A percentile compares a stretch with the other conserved stretches of the same genome.
These are phyloP conservation scores for Zygosaccharomyces sapae DNA, from an alignment of 1,139 yeast species.

Conservation along the genomic window DNA sequence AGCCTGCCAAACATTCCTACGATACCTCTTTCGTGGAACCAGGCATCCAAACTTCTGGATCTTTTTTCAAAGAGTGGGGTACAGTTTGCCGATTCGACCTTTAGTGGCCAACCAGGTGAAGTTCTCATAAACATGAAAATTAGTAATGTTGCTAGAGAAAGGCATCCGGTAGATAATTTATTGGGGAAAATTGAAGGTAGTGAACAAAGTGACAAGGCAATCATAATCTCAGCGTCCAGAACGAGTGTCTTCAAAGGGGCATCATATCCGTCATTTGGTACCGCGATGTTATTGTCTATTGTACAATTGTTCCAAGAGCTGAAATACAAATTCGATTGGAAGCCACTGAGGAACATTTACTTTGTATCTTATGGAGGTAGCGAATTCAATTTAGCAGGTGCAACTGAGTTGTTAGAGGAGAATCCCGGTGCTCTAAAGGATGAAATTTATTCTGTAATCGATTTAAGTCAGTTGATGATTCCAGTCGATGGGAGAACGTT, in stretches of 20 bases:
- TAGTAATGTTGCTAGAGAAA: slow-evolving; percentile 49
- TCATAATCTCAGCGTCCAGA: slow-evolving; percentile 80
- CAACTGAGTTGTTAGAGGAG: slow-evolving; percentile 72
- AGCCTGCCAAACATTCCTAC: slow-evolving; percentile 69
- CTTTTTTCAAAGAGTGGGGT: slow-evolving; percentile 39
- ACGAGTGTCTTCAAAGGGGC: slow-evolving; percentile 80
- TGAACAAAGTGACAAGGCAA: slow-evolving; percentile 71
- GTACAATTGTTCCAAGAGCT: slow-evolving; percentile 67
- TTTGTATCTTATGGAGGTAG: slow-evolving; percentile 87
- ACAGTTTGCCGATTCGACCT: slow-evolving; percentile 38
- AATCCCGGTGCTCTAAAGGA: slow-evolving; percentile 50
- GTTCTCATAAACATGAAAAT: slow-evolving; percentile 41
- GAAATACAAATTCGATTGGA: slow-evolving; percentile 67
- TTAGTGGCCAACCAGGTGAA: slow-evolving; percentile 37
- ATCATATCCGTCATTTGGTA: slow-evolving; percentile 68
- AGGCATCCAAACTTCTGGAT: slow-evolving; percentile 51
- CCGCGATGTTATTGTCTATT: slow-evolving; percentile 66
- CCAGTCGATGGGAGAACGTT: slow-evolving; percentile 67
- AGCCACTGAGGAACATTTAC: slow-evolving; percentile 75
- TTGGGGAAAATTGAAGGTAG: slow-evolving; percentile 73
- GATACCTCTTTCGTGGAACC: slow-evolving; percentile 70
- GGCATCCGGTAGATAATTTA: slow-evolving; percentile 74
- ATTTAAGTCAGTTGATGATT: slow-evolving; percentile 42
- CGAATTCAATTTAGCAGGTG: slow-evolving; percentile 78
- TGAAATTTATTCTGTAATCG: slow-evolving; percentile 71